Evolutionary conservation across 2,329 filamentous ascomycete species (phyloP).

Genomic region (Samsoniella hepiali): DNA sequence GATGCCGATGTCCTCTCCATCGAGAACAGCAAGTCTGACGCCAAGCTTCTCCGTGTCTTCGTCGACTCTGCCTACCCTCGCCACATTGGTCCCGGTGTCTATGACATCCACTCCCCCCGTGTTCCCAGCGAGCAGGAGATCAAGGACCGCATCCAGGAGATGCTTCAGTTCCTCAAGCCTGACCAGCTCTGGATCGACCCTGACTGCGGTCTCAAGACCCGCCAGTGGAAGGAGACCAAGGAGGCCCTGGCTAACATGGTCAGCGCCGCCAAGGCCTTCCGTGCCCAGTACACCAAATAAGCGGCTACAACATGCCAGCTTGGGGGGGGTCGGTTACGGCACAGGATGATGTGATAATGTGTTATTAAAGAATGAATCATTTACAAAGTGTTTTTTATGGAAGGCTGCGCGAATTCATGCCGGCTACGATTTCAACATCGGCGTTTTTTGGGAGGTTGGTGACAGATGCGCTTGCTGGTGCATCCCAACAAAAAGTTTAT

Average conservation of each 20-base stretch:
- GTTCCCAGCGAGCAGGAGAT: slow-evolving; percentile 97
- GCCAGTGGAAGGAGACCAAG: slow-evolving; percentile 98
- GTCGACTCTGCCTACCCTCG: slow-evolving; percentile 95
- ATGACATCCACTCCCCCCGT: slow-evolving; percentile 99
- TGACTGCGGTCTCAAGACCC: slow-evolving; percentile 98
- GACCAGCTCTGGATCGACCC: slow-evolving; percentile 99
- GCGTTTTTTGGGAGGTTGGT: slow-evolving; percentile 45
- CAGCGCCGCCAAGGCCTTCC: slow-evolving; percentile 95
- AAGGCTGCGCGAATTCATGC: slow-evolving; percentile 35
- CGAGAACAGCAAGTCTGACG: slow-evolving; percentile 99
- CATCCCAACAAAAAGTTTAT: slow-evolving; percentile 32
- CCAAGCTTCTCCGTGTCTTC: slow-evolving; percentile 98
- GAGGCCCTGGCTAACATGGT: slow-evolving; percentile 95
- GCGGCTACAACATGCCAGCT: slow-evolving; percentile 22
- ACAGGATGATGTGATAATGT: slow-evolving; percentile 17
- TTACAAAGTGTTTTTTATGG: slow-evolving; percentile 26
- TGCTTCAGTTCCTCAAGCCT: slow-evolving; percentile 94
- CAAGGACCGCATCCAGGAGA: slow-evolving; percentile 95
- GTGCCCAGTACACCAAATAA: slow-evolving; percentile 77
- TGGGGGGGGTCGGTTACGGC: neutral
- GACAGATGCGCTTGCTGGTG: slow-evolving; percentile 34
- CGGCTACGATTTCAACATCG: slow-evolving; percentile 58
- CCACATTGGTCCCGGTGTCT: slow-evolving; percentile 98
- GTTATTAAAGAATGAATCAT: slow-evolving; percentile 24
- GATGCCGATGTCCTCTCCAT: slow-evolving; percentile 98